phyloP scores from a whole-genome alignment of 2,329 filamentous ascomycete genomes.

The Fusarium tanahbumbuense region DNA sequence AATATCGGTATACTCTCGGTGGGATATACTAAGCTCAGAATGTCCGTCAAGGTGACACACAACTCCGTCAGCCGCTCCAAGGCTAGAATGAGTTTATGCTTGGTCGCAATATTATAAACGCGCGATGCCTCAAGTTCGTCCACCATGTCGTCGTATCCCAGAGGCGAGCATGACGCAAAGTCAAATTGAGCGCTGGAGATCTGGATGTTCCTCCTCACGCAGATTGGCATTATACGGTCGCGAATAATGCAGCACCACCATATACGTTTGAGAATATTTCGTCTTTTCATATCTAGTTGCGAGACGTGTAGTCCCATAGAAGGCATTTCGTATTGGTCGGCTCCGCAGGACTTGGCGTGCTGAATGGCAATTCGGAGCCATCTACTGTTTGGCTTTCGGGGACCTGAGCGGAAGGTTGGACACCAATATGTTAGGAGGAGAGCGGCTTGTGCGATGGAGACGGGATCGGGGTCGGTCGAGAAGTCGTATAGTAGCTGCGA shows the following conservation, averaged over 20 bases:
- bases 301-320: not conserved
- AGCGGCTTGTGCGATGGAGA: conserved; percentile 35
- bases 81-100: conserved; percentile 32
- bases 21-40: conserved; percentile 33
- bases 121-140: conserved; percentile 35
- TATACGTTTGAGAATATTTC: conserved; percentile 28
- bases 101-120: conserved; percentile 33
- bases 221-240: conserved; percentile 35
- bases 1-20: conserved; percentile 23
- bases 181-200: conserved; percentile 30
- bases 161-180: conserved; percentile 18
- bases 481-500: conserved; percentile 35
- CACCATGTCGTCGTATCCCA: conserved; percentile 31
- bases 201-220: conserved; percentile 36
- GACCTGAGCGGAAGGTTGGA: conserved; percentile 29
- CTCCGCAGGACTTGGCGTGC: conserved; percentile 27
- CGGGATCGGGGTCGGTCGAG: conserved; percentile 31
- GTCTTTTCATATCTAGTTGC: conserved; percentile 15
- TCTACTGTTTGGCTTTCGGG: conserved; percentile 27
- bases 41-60: conserved; percentile 31
- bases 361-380: conserved; percentile 34
- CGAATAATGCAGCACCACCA: conserved; percentile 42
- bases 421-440: conserved; percentile 38
- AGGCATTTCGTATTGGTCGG: conserved; percentile 15
- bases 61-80: conserved; percentile 31